A percentile compares a stretch with the other conserved stretches of the same genome.
Conservation (phyloP, 176 grass and related monocot genomes). For the Thinopyrum elongatum region DNA sequence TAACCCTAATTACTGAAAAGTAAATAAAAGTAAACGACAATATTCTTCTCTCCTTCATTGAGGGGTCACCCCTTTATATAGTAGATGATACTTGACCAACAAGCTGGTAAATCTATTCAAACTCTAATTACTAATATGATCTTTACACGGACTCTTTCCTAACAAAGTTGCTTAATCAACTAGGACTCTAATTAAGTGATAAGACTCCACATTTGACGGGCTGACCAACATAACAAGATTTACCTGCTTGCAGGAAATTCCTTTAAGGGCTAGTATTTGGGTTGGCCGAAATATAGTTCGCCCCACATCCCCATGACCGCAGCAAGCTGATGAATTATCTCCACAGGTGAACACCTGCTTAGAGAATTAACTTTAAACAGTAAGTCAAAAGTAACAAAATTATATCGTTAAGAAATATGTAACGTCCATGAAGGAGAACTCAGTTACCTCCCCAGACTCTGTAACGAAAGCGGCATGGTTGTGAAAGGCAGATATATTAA, state of each 20-base stretch:
- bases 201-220: too few species aligned
- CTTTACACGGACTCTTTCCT: too few species aligned
- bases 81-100: too few species aligned
- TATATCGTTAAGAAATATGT: not conserved
- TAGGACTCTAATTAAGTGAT: too few species aligned
- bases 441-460: slow-evolving; percentile 87
- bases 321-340: slow-evolving; percentile 97
- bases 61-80: too few species aligned
- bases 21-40: too few species aligned
- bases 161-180: too few species aligned
- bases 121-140: too few species aligned
- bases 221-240: not conserved
- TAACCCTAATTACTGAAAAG: too few species aligned
- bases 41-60: too few species aligned
- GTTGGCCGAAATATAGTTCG: slow-evolving; percentile 92
- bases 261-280: slow-evolving; percentile 66
- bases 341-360: slow-evolving; percentile 93
- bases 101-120: too few species aligned
- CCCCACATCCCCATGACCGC: slow-evolving; percentile 87
- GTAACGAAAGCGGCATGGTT: slow-evolving; percentile 94
- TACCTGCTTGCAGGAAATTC: slow-evolving; percentile 89
- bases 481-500: slow-evolving; percentile 88
- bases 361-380: slow-evolving; percentile 19
- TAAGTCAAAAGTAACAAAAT: not conserved
- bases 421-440: slow-evolving; percentile 1